Conservation (phyloP, 176 grass and related monocot species). For the sorghum (Sorghum bicolor) region Sorghum_bicolor_NCBIv3 NC_012873.2:54291001-54291500, state of each 20-base stretch:
- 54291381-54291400: constrained; percentile 74
- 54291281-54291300: constrained; percentile 18
- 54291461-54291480: constrained; percentile 87
- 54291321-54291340: constrained; percentile 98
- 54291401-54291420: constrained; percentile 62
- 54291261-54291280: not conserved
- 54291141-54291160: not conserved
- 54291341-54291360: constrained; percentile 81
- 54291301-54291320: constrained; percentile 83
- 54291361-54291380: constrained; percentile 52
- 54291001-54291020: not conserved
- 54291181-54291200: constrained; percentile 4
- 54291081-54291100: not conserved
- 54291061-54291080: not conserved
- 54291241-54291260: not conserved
- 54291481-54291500: constrained; percentile 51
- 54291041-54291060: not conserved
- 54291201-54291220: not conserved
- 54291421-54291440: constrained; percentile 68
- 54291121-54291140: not conserved
- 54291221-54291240: constrained; percentile 9
- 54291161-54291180: not conserved
- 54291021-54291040: constrained; percentile 9
- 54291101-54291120: not conserved
- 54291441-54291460: constrained; percentile 90